Conservation (phyloP, 2,329 filamentous ascomycete species). For the Trichoderma sp. region DNA sequence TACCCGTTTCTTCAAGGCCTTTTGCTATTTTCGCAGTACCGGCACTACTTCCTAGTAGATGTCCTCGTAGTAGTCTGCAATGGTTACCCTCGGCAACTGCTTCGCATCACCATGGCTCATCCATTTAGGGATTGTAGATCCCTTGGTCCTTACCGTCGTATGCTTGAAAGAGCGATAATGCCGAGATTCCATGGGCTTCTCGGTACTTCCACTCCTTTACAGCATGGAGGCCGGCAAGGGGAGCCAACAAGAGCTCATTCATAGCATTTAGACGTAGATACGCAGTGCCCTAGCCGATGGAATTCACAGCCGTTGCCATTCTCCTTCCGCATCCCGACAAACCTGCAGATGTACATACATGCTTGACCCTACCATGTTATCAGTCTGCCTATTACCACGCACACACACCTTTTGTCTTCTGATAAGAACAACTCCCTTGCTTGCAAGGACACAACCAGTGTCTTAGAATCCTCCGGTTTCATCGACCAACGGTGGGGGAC, state of each 20-base stretch:
- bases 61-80: background rate
- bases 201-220: background rate
- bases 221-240: background rate
- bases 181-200: background rate
- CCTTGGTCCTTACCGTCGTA: background rate
- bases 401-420: background rate
- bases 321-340: slow-evolving; percentile 8
- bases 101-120: background rate
- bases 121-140: background rate
- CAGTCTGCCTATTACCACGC: background rate
- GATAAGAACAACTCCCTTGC: background rate
- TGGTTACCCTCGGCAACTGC: background rate
- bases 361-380: background rate
- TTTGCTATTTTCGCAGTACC: background rate
- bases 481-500: background rate
- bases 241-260: background rate
- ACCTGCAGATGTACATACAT: background rate
- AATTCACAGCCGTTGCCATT: background rate
- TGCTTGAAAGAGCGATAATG: background rate
- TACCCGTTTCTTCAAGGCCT: background rate
- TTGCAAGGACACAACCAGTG: background rate
- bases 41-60: background rate
- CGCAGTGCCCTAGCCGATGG: background rate
- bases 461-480: background rate
- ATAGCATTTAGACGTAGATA: background rate